Percentiles rank a stretch among this genome's conserved stretches.
Conservation (phyloP, 2,329 filamentous ascomycete genomes). For the Hypoxylon sp. region DNA sequence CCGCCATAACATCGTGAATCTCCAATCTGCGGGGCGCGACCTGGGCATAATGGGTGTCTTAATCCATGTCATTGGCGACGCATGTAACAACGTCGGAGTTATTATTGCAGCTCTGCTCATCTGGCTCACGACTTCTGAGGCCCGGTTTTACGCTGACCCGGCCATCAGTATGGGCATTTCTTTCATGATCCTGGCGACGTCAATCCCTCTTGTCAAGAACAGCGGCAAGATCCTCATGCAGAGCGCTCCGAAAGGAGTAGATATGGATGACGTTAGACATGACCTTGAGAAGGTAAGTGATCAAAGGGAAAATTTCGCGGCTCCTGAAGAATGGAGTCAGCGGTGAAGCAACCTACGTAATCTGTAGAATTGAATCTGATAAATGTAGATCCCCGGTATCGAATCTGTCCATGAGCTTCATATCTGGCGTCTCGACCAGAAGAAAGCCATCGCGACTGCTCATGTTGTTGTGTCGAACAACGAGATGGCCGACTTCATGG, state of each 20-base stretch:
- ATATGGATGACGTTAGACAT: slow-evolving; percentile 72
- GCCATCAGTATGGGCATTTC: slow-evolving; percentile 76
- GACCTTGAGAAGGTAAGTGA: slow-evolving; percentile 72
- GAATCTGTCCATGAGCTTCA: slow-evolving; percentile 78
- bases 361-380: not conserved
- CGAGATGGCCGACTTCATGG: slow-evolving; percentile 69
- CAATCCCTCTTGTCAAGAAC: slow-evolving; percentile 71
- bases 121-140: slow-evolving; percentile 70
- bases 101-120: slow-evolving; percentile 77
- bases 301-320: not conserved
- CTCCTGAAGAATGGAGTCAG: not conserved
- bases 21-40: slow-evolving; percentile 62
- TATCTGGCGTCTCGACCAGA: slow-evolving; percentile 79
- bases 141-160: slow-evolving; percentile 78
- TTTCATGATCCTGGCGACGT: slow-evolving; percentile 76
- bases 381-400: slow-evolving; percentile 72
- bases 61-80: slow-evolving; percentile 78
- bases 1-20: slow-evolving; percentile 56
- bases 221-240: slow-evolving; percentile 76
- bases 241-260: slow-evolving; percentile 71
- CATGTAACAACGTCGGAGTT: slow-evolving; percentile 81
- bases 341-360: not conserved
- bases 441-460: slow-evolving; percentile 76
- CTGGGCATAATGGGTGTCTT: slow-evolving; percentile 79
- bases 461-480: slow-evolving; percentile 74